These are phyloP conservation scores for Pseudogymnoascus sp. DNA, from an alignment of 2,329 filamentous ascomycete species.

Conservation along the genomic window DNA sequence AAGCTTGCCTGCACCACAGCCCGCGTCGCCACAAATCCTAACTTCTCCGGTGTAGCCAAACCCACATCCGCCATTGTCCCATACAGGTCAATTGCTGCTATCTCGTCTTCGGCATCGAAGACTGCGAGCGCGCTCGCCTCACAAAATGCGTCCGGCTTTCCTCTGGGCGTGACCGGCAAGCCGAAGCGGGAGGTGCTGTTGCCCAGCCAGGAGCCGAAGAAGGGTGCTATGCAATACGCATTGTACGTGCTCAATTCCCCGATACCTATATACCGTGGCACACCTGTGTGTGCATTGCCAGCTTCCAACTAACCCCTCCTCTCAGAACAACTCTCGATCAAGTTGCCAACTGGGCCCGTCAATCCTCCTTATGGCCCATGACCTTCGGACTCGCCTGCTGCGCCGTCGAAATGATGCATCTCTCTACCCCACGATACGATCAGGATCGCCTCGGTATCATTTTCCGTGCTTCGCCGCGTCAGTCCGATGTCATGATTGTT, in stretches of 20 bases:
- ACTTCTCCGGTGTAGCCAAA: slow-evolving; percentile 47
- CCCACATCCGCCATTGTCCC: slow-evolving; percentile 57
- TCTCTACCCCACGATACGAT: slow-evolving; percentile 82
- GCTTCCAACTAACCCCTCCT: slow-evolving; percentile 5
- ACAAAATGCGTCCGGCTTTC: slow-evolving; percentile 47
- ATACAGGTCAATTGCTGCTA: slow-evolving; percentile 55
- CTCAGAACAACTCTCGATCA: slow-evolving; percentile 68
- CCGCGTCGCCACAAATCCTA: slow-evolving; percentile 21
- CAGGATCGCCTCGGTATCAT: slow-evolving; percentile 85
- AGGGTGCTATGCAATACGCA: slow-evolving; percentile 77
- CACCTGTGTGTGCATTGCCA: neutral
- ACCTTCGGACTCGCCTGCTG: slow-evolving; percentile 86
- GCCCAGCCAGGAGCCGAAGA: slow-evolving; percentile 70
- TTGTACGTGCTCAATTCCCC: slow-evolving; percentile 55
- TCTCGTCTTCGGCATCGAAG: slow-evolving; percentile 60
- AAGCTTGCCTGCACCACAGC: slow-evolving; percentile 15
- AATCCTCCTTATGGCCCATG: slow-evolving; percentile 82
- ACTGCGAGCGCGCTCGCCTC: slow-evolving; percentile 52
- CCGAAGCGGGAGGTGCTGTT: slow-evolving; percentile 66
- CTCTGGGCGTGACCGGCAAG: slow-evolving; percentile 38
- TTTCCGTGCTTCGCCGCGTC: slow-evolving; percentile 79
- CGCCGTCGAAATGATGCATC: slow-evolving; percentile 88
- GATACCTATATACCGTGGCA: neutral
- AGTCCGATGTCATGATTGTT: slow-evolving; percentile 91
- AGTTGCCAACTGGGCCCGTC: slow-evolving; percentile 76